Base-by-base conservation (phyloP, 2,329 filamentous ascomycete genomes). In the Pestalotiopsis sp. region DNA sequence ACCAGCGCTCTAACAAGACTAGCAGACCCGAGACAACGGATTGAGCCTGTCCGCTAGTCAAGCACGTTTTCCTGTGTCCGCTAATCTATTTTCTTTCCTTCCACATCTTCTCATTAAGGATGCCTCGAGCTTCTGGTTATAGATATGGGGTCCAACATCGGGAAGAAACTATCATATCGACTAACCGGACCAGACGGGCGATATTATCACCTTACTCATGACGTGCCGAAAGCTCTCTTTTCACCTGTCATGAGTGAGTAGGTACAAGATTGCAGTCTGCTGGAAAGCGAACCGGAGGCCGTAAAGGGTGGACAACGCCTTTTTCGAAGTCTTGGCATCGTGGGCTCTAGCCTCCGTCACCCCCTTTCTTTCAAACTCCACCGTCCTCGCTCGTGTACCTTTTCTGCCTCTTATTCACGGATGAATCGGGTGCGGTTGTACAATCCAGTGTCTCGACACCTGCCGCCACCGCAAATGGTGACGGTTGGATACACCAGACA, bases 11-110 rank as follows among this genome's bases (percentile, higher is more conserved):
- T 40, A 41, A 40, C 36, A 12, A 36, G 25, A 45, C 61, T 64
- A 64, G 61, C 61, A 25, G 61, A 64, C 61, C 61, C 61, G 61
- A 64, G 38, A 64, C 61, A 64, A 64, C 41, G 61, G 61, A 64
- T 64, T 64, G 61, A 64, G n/a, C 38, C 40, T 49, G 61, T 64
- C 38, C 61, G 40, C 41, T 52, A 62, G 27, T 62, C 25, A 17
- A 62, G 57, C 57, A 59, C 57, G 20, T 59, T 59, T 58, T 27
- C 25, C 57, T 59, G 57, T 59, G 23, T 59, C 31, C 31, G 59
- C 59, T 41, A 36, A 36, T 59, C 57, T 36, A 27, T 36, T 59
- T 59, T 27, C 14, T 14, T 62, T 31, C 9, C 14, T 52, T n/a
- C 45, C 45, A n/a, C 20, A 9, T 52, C 45, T 23, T 11, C 20